Evolutionary conservation across 2,329 filamentous ascomycete genomes (phyloP).

Genomic region (Aureobasidium namibiae): DNA sequence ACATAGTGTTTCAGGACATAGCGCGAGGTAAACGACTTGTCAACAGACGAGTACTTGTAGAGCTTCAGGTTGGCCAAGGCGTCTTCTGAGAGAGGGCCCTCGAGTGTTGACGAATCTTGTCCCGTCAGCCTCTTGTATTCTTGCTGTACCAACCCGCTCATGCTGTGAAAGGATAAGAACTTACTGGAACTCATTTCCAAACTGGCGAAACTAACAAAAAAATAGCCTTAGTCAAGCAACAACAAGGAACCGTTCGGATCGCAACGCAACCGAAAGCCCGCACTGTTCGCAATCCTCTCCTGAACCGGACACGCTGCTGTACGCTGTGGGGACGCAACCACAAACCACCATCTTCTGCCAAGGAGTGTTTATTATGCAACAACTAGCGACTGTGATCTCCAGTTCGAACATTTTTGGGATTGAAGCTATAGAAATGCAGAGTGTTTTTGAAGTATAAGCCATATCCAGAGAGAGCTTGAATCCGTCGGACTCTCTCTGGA

Average conservation of each 20-base stretch:
- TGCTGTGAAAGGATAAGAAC: neutral
- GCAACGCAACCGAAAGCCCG: slow-evolving; percentile 5
- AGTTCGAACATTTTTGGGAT: no score
- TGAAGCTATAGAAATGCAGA: neutral
- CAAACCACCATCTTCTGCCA: no score
- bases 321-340: neutral
- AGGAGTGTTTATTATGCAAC: neutral
- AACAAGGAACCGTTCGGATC: slow-evolving; percentile 4
- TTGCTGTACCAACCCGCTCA: slow-evolving; percentile 3
- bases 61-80: slow-evolving; percentile 82
- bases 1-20: slow-evolving; percentile 95
- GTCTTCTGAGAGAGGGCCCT: slow-evolving; percentile 64
- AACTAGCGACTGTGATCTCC: neutral
- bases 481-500: neutral
- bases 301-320: neutral
- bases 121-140: slow-evolving; percentile 12
- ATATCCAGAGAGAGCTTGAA: neutral
- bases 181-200: slow-evolving; percentile 8
- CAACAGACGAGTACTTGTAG: slow-evolving; percentile 96
- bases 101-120: slow-evolving; percentile 15
- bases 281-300: slow-evolving; percentile 6
- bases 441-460: neutral
- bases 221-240: slow-evolving; percentile 7
- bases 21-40: slow-evolving; percentile 87
- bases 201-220: neutral